Percentiles rank a stretch among this genome's conserved stretches.
Conservation (phyloP, 139 green algal species). For the Zygnema circumcarinatum region DNA sequence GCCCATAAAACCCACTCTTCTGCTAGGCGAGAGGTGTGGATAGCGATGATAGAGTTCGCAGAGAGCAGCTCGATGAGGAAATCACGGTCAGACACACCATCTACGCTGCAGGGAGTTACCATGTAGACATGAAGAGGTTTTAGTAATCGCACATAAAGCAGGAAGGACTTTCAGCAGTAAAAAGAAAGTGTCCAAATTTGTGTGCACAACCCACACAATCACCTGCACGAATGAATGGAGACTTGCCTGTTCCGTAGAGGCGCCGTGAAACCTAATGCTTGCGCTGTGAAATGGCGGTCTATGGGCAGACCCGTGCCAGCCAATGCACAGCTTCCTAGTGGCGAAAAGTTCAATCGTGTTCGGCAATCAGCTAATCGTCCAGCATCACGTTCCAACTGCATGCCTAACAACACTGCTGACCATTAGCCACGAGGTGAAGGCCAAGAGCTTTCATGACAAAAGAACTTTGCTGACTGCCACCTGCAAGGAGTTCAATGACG, state of each 20-base stretch:
- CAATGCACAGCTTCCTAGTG: constrained; percentile 81
- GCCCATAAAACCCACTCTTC: constrained; percentile 64
- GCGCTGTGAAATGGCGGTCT: constrained; percentile 80
- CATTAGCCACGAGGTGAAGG: neutral
- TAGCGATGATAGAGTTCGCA: constrained; percentile 77
- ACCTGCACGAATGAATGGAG: neutral
- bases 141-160: no score
- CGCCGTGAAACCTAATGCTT: constrained; percentile 78
- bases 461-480: neutral
- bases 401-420: neutral
- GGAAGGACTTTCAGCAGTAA: no score
- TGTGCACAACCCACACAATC: neutral
- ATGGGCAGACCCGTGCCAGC: constrained; percentile 95
- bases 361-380: constrained; percentile 86
- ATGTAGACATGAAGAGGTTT: neutral
- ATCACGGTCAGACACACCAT: constrained; percentile 94
- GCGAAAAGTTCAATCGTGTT: constrained; percentile 86
- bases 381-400: constrained; percentile 91
- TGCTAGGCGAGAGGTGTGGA: constrained; percentile 82
- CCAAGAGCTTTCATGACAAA: no score
- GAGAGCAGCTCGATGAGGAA: constrained; percentile 93
- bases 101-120: constrained; percentile 73
- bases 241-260: constrained; percentile 85
- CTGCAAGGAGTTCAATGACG: no score
- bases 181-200: no score